Conservation (phyloP, 805 yeast genomes). For the Saccharomyces mikatae region DNA sequence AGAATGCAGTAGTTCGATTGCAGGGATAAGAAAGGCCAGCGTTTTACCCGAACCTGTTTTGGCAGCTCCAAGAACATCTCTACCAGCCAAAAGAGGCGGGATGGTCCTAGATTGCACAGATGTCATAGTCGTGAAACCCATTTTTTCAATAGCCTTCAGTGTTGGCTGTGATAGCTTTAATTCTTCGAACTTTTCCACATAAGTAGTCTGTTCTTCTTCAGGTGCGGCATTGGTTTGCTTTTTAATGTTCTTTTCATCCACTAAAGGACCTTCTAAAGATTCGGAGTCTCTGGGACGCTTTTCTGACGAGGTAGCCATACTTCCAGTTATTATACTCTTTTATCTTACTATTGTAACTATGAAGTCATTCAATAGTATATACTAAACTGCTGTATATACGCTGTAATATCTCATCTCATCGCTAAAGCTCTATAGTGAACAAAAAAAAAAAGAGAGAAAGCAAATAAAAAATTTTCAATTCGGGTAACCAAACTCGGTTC, state of each 20-base stretch:
- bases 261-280: not conserved
- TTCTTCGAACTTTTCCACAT: slow-evolving; percentile 31
- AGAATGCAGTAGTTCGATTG: slow-evolving; percentile 83
- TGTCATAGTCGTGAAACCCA: slow-evolving; percentile 93
- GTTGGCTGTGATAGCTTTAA: slow-evolving; percentile 76
- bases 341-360: not conserved
- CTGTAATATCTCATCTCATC: slow-evolving; percentile 22
- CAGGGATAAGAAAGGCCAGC: slow-evolving; percentile 89
- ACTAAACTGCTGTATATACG: not conserved
- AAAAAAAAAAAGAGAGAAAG: not conserved
- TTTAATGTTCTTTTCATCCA: slow-evolving; percentile 2
- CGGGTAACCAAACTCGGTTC: not conserved
- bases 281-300: slow-evolving; percentile 15
- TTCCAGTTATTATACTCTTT: not conserved
- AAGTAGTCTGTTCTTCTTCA: slow-evolving; percentile 7
- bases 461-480: not conserved
- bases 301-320: slow-evolving; percentile 4
- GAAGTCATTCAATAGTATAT: not conserved
- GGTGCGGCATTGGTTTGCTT: slow-evolving; percentile 2
- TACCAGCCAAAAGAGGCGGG: slow-evolving; percentile 92
- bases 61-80: slow-evolving; percentile 98
- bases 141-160: slow-evolving; percentile 64
- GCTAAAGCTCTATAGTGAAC: not conserved
- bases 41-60: slow-evolving; percentile 99
- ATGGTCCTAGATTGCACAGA: slow-evolving; percentile 92